Percentiles rank a stretch among this genome's conserved stretches.
These are phyloP conservation scores for Candida coquimbonensis DNA, from an alignment of 805 yeast species.

Conservation along the genomic window DNA sequence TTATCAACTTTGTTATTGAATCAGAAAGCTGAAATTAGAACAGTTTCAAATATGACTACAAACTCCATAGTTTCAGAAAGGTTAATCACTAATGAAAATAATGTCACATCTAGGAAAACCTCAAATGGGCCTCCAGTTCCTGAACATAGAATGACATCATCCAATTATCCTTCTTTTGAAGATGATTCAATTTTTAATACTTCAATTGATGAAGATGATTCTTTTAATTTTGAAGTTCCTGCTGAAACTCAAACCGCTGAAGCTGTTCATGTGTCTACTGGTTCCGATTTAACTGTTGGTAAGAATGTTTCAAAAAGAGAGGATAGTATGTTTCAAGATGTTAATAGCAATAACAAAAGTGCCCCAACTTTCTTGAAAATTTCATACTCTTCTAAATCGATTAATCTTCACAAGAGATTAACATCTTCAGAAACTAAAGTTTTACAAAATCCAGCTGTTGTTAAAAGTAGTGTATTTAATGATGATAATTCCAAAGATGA, in stretches of 20 bases:
- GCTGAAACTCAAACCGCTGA: constrained; percentile 21
- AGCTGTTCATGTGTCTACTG: constrained; percentile 20
- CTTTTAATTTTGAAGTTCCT: constrained; percentile 24
- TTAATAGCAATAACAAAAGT: not conserved
- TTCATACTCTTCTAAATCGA: constrained; percentile 14
- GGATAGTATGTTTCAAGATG: constrained; percentile 22
- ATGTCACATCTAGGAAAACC: not conserved
- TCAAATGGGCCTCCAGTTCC: constrained; percentile 7
- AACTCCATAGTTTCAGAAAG: too few relatives aligned
- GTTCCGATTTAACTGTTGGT: constrained; percentile 21
- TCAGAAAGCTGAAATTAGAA: not conserved
- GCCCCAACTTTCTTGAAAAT: constrained; percentile 2
- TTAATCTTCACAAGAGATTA: constrained; percentile 20
- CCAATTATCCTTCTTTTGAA: constrained; percentile 19
- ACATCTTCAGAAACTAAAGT: constrained; percentile 9
- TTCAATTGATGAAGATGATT: constrained; percentile 13
- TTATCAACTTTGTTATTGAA: constrained; percentile 1
- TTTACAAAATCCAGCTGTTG: constrained; percentile 11
- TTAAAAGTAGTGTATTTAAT: constrained; percentile 20
- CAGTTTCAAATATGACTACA: too few relatives aligned
- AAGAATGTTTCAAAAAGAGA: constrained; percentile 10
- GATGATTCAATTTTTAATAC: constrained; percentile 3
- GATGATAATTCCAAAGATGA: constrained; percentile 18
- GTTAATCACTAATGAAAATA: not conserved
- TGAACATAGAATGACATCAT: constrained; percentile 17